Evolutionary conservation across 1,139 yeast genomes (phyloP), one percentile per base, ranked within the genome.

Genomic region (Sugiyamaella japonica): DNA sequence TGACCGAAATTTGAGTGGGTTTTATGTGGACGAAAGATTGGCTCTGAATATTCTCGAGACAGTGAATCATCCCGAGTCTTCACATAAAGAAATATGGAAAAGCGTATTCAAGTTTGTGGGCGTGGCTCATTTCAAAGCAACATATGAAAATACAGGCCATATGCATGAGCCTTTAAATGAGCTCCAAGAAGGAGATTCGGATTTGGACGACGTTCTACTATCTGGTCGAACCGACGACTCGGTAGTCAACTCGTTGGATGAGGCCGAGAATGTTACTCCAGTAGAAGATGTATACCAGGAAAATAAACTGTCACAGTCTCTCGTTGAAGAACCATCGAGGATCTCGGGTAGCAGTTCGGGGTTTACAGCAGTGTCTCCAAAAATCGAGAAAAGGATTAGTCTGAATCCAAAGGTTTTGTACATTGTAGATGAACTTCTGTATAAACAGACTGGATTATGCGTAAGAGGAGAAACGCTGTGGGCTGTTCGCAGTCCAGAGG

Each of bases 391-490:
- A 17, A 47, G 37, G 6, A 20, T 20, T 15, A 10, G 7, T 10
- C 12, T 23, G 12, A 23, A 3, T 15, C 45, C 29, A 12, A 15
- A 16, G 10, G 32, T 15, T 12, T 12, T 23, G 16, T 48, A 48
- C 37, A 29, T 15, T 28, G 31, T 48, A 12, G 40, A 31, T 20
- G 34, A 40, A 32, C 38, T 53, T 2, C 17, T 53, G 12, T 37
- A 40, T 17, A 42, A 47, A 29, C 52, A 53, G 31, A 42, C 53
- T 10, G 56, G 56, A 7, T n/a, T 53, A 20, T 36, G 52, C 15
- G 39, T 29, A n/a, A 25, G 53, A 13, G 56, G 47, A 10, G 56
- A 53, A 43, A 53, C 56, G 9, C 47, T 53, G 13, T 53, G 56
- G 56, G 31, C 34, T 1, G 28, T 43, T 12, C 32, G 29, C 25